These are phyloP conservation scores for Ceratocystis diversiconidia DNA, from an alignment of 2,329 filamentous ascomycete species.

Conservation along the genomic window DNA sequence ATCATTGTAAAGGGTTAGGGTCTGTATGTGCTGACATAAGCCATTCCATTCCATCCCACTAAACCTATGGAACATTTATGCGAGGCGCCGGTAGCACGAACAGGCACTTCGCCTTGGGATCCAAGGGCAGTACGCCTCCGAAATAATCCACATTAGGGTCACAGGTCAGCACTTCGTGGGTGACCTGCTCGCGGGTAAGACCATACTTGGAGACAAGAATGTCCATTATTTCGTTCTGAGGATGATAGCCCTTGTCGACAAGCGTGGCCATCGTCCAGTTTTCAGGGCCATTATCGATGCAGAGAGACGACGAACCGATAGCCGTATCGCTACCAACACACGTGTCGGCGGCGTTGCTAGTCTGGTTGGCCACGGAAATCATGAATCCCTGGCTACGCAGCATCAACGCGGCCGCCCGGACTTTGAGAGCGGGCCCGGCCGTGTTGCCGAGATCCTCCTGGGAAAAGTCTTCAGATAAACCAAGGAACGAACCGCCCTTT, in stretches of 20 bases:
- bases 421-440: constrained; percentile 11
- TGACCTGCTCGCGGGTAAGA: constrained; percentile 14
- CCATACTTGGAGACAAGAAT: constrained; percentile 17
- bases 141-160: constrained; percentile 12
- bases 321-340: constrained; percentile 7
- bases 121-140: constrained; percentile 3
- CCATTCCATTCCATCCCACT: background rate
- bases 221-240: constrained; percentile 14
- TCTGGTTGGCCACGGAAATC: constrained; percentile 11
- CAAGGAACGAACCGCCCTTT: constrained; percentile 17
- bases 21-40: background rate
- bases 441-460: constrained; percentile 16
- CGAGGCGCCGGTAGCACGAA: constrained; percentile 12
- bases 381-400: constrained; percentile 17
- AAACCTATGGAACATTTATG: background rate
- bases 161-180: constrained; percentile 9
- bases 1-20: background rate
- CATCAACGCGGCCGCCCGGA: constrained; percentile 13
- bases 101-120: constrained; percentile 11
- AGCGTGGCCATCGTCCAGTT: constrained; percentile 12
- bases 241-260: constrained; percentile 11
- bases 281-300: constrained; percentile 5
- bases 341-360: background rate
- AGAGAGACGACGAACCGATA: constrained; percentile 10
- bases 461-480: constrained; percentile 17